Percentiles rank a stretch among this genome's conserved stretches.
Evolutionary conservation across 208 protist genomes (phyloP).

Genomic region (Porcisia hertigi): DNA sequence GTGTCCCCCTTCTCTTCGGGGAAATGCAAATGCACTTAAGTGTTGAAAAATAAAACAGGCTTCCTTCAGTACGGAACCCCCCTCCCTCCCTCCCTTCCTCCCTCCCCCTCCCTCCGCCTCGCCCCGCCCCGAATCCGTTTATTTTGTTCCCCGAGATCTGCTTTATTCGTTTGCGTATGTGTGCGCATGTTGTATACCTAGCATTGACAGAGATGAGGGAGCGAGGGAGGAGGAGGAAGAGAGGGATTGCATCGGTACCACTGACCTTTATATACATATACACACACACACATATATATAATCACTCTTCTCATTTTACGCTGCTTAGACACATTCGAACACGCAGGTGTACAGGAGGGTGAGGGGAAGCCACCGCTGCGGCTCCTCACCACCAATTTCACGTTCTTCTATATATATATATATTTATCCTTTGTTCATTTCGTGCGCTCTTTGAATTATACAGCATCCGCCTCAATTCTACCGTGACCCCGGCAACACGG

Average conservation of each 20-base stretch:
- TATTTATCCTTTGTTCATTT: slow-evolving; percentile 3
- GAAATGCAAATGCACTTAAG: too few species aligned
- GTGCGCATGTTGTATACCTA: not conserved
- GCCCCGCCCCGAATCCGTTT: too few species aligned
- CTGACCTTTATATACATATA: too few species aligned
- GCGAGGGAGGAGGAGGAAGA: not conserved
- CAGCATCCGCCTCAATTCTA: not conserved
- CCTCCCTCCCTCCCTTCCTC: too few species aligned
- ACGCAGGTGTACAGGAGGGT: not conserved
- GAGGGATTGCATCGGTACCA: too few species aligned
- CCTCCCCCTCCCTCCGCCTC: too few species aligned
- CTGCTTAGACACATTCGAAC: not conserved
- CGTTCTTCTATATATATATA: not conserved
- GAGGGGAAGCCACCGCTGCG: not conserved
- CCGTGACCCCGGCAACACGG: not conserved
- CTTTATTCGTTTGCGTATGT: not conserved
- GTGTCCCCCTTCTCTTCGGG: too few species aligned
- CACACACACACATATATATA: not conserved
- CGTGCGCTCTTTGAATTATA: not conserved
- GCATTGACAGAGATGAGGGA: not conserved
- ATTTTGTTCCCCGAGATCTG: too few species aligned
- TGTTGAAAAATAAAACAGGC: too few species aligned
- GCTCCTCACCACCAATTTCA: not conserved
- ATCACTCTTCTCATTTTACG: not conserved
- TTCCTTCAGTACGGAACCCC: too few species aligned